Base-by-base conservation (phyloP, 805 yeast genomes). In the Wilhelminamyces savonicus region DNA sequence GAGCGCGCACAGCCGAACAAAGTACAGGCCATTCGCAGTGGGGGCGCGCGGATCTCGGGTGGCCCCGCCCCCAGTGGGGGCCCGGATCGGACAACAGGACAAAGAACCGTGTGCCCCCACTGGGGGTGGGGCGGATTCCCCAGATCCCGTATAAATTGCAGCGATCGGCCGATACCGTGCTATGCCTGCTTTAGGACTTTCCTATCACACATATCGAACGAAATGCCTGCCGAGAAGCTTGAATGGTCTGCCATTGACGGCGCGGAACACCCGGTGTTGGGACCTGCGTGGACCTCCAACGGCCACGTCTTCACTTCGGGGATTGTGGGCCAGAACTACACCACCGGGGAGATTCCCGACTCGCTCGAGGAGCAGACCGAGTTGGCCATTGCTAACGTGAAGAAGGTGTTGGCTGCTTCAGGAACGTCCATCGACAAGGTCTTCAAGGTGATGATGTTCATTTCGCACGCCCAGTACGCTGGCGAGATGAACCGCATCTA, bases 301-400 rank as follows among this genome's bases (percentile, higher is more conserved):
- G 70, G 66, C 18, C 56, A 55, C 26, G 52, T 71, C 13, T 69
- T 62, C 52, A 62, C 74, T 7, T 65, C 75, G n/a, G 78, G 76
- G 2, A 50, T 56, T 24, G 54, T 65, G 11, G 76, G 76, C 13
- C 48, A 47, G 17, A 63, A 66, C 35, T 49, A 52, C 19, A 48
- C 52, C 20, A 53, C 61, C 9, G 71, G 71, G 11, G 48, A 48
- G n/a, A 42, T 62, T 16, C 66, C 76, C 13, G 58, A 50, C 8
- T 54, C 59, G 16, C 53, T 71, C 29, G 68, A 52, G 25, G 58
- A 56, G 24, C 79, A 74, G 48, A 61, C 76, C 13, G 59, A 55
- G 32, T 34, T 52, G 29, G 74, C 74, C 12, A 60, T 72, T 31
- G 42, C 50, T 24, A 69, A 66, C 40, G 52, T 73, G 35, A 53